A percentile compares a stretch with the other conserved stretches of the same genome.
Conservation (phyloP, 2,329 filamentous ascomycete genomes). For the Botrytis deweyae region DNA sequence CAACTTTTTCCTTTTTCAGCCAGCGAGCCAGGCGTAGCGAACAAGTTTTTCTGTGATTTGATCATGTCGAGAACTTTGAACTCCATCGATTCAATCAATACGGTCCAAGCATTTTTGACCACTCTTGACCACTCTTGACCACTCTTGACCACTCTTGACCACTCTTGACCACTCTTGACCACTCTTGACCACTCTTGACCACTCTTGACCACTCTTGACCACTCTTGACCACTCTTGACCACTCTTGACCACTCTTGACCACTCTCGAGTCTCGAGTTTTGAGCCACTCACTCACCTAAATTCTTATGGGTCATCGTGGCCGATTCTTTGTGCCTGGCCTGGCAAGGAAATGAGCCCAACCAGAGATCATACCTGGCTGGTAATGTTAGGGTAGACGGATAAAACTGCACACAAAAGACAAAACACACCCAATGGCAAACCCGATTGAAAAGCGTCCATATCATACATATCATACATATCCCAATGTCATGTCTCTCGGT, state of each 20-base stretch:
- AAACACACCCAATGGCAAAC: background rate
- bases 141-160: background rate
- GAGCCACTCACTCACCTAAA: background rate
- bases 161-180: background rate
- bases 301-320: background rate
- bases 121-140: background rate
- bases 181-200: too few species aligned
- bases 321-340: background rate
- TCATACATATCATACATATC: constrained; percentile 1
- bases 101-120: background rate
- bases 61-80: background rate
- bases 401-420: background rate
- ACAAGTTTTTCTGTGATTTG: background rate
- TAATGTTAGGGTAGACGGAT: background rate
- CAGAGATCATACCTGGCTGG: background rate
- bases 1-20: constrained; percentile 13
- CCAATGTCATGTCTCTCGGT: background rate
- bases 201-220: background rate
- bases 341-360: background rate
- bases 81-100: background rate
- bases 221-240: background rate
- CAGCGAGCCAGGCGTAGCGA: background rate
- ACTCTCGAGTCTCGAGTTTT: background rate
- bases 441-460: background rate
- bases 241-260: background rate